Percentiles rank a stretch among this genome's conserved stretches.
These are phyloP conservation scores for Hanseniaspora meyeri DNA, from an alignment of 805 yeast species.

Conservation along the genomic window DNA sequence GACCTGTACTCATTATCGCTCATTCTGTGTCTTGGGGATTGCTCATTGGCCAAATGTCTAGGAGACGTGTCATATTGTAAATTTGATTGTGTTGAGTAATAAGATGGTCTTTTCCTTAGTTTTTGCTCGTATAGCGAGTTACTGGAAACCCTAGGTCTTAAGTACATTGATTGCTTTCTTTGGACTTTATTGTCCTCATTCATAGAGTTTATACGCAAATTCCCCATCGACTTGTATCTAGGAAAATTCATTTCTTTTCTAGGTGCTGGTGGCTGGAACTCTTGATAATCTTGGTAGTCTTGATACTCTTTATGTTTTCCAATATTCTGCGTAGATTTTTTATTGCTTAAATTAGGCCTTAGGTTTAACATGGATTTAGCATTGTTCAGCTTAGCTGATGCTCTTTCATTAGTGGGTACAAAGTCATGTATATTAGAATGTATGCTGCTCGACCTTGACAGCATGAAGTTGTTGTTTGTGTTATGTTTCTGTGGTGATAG, in stretches of 20 bases:
- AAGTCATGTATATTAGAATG: not conserved
- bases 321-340: not conserved
- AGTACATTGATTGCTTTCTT: conserved; percentile 1
- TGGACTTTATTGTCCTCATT: not conserved
- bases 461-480: not conserved
- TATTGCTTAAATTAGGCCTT: conserved; percentile 14
- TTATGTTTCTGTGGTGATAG: not conserved
- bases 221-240: conserved; percentile 9
- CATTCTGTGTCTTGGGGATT: not conserved
- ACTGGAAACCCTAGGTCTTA: conserved; percentile 9
- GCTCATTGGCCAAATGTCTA: not conserved
- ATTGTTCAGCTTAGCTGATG: conserved; percentile 18
- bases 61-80: not conserved
- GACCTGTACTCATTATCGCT: not conserved
- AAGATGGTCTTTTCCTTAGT: not conserved
- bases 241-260: not conserved
- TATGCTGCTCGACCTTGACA: conserved; percentile 6
- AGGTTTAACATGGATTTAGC: conserved; percentile 27
- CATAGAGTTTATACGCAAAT: not conserved
- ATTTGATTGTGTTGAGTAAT: not conserved
- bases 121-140: not conserved
- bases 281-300: not conserved
- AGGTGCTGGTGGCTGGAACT: not conserved
- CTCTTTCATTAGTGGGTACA: not conserved
- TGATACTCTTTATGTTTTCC: not conserved